Conservation (phyloP, 2,329 filamentous ascomycete species). For the Venturia carpophila region DNA sequence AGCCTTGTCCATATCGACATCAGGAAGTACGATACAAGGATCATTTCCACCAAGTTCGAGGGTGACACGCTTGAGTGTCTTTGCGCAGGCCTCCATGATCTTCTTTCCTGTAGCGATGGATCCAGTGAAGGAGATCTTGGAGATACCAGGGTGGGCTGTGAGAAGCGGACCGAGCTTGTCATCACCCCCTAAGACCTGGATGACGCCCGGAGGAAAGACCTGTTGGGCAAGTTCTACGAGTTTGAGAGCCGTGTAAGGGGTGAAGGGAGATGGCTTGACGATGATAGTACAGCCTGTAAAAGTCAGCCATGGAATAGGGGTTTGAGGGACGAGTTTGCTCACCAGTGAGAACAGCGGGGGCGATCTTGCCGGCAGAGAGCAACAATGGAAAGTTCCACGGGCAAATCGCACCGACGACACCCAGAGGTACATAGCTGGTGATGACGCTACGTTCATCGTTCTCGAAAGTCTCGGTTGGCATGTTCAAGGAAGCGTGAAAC, state of each 20-base stretch:
- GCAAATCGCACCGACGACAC: slow-evolving; percentile 36
- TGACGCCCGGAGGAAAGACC: slow-evolving; percentile 55
- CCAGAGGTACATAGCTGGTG: slow-evolving; percentile 41
- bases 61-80: slow-evolving; percentile 53
- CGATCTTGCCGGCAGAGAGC: slow-evolving; percentile 47
- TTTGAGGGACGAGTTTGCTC: not conserved
- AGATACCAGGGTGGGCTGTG: slow-evolving; percentile 51
- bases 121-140: slow-evolving; percentile 58
- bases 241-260: slow-evolving; percentile 52
- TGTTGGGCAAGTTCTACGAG: slow-evolving; percentile 50
- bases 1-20: slow-evolving; percentile 48
- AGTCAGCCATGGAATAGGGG: not conserved
- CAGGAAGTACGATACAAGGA: slow-evolving; percentile 50
- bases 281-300: slow-evolving; percentile 44
- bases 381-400: slow-evolving; percentile 48
- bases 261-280: slow-evolving; percentile 50
- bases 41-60: slow-evolving; percentile 58
- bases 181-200: slow-evolving; percentile 53
- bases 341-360: slow-evolving; percentile 46
- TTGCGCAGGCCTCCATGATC: slow-evolving; percentile 49
- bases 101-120: slow-evolving; percentile 53
- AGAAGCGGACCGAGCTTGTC: slow-evolving; percentile 53
- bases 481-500: slow-evolving; percentile 26
- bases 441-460: slow-evolving; percentile 42
- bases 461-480: slow-evolving; percentile 35